Evolutionary conservation across 2,329 filamentous ascomycete genomes (phyloP).

Genomic region (Mycosphaerelloides madeirae): DNA sequence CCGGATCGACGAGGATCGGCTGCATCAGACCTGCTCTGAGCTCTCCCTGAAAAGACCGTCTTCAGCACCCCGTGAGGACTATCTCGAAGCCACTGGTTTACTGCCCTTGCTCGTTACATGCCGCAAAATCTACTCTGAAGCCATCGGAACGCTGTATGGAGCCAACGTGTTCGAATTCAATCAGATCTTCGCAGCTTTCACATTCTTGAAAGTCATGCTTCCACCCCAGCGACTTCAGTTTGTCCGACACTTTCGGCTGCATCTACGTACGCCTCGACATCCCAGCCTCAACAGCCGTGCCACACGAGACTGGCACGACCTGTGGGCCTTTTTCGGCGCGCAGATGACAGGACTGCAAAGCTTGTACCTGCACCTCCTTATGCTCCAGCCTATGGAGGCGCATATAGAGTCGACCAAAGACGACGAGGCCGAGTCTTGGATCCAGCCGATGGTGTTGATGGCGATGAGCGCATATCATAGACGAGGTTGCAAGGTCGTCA

Average conservation of each 20-base stretch:
- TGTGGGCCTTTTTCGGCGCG: conserved; percentile 28
- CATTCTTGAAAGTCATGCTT: conserved; percentile 28
- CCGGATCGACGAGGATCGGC: conserved; percentile 18
- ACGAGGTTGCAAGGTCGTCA: conserved; percentile 26
- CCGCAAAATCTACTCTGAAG: conserved; percentile 30
- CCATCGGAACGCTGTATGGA: conserved; percentile 28
- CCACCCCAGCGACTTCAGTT: conserved; percentile 24
- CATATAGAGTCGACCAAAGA: conserved; percentile 25
- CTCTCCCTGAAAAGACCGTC: conserved; percentile 13
- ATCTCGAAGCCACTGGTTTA: conserved; percentile 20
- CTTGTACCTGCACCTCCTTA: conserved; percentile 26
- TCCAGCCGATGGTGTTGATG: conserved; percentile 30
- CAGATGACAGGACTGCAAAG: conserved; percentile 29
- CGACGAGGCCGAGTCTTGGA: conserved; percentile 24
- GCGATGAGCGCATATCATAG: conserved; percentile 21
- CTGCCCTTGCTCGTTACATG: conserved; percentile 29
- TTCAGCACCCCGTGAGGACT: conserved; percentile 17
- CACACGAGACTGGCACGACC: conserved; percentile 27
- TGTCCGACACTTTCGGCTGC: conserved; percentile 27
- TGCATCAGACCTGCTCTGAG: conserved; percentile 26
- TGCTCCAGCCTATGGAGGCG: conserved; percentile 27
- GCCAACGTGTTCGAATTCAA: conserved; percentile 32
- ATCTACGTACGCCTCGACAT: conserved; percentile 30
- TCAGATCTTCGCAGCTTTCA: conserved; percentile 30
- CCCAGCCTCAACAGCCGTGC: conserved; percentile 28